Conservation (phyloP, 1,284 basidiomycete genomes). For the Trametes polyzona region DNA sequence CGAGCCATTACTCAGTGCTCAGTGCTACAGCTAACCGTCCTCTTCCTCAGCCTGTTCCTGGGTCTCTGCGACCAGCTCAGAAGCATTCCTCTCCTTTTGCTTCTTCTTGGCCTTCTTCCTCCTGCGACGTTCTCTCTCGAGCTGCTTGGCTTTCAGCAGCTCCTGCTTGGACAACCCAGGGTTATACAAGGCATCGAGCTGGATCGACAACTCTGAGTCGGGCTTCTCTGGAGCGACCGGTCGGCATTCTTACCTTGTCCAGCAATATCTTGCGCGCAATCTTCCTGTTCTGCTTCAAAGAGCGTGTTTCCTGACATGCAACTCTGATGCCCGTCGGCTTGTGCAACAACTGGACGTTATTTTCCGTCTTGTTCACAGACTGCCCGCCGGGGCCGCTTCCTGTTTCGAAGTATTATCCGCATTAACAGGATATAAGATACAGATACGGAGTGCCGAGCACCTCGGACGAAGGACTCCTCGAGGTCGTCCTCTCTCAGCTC, state of each 20-base stretch:
- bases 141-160: slow-evolving; percentile 65
- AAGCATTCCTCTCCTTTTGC: slow-evolving; percentile 24
- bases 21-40: too few relatives aligned
- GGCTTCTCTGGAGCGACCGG: not conserved
- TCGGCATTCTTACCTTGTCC: slow-evolving; percentile 62
- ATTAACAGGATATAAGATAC: slow-evolving; percentile 21
- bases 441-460: slow-evolving; percentile 39
- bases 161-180: slow-evolving; percentile 77
- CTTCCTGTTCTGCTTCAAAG: slow-evolving; percentile 68
- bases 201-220: not conserved
- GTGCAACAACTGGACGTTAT: slow-evolving; percentile 80
- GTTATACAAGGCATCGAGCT: slow-evolving; percentile 74
- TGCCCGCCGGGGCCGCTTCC: slow-evolving; percentile 85
- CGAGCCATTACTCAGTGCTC: too few relatives aligned
- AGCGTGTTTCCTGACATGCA: slow-evolving; percentile 79
- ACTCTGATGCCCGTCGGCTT: slow-evolving; percentile 80
- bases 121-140: slow-evolving; percentile 70
- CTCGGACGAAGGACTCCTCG: slow-evolving; percentile 78
- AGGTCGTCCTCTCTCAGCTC: slow-evolving; percentile 73
- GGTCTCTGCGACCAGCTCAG: too few relatives aligned
- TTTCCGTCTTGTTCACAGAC: slow-evolving; percentile 85
- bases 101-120: slow-evolving; percentile 60
- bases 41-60: slow-evolving; percentile 15
- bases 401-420: slow-evolving; percentile 35
- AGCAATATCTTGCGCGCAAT: slow-evolving; percentile 67